phyloP scores from a whole-genome alignment of 2,329 filamentous ascomycete species.

The Ampelomyces quisqualis region DNA sequence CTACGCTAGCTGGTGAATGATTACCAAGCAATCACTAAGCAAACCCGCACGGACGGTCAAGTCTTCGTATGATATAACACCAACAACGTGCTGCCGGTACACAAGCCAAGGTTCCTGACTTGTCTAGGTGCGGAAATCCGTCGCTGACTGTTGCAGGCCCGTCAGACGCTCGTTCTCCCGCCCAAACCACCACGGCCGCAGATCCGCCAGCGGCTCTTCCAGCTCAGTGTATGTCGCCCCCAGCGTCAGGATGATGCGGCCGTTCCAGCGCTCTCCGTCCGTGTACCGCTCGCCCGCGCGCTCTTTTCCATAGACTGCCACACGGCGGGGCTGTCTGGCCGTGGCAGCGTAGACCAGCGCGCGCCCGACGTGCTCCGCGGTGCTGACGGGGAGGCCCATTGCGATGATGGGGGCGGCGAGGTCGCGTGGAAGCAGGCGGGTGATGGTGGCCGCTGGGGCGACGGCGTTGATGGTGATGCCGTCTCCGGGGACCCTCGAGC shows the following conservation, averaged over 20 bases:
- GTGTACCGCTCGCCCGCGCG: no score
- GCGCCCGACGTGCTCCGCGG: constrained; percentile 37
- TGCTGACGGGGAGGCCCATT: constrained; percentile 38
- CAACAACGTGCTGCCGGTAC: no score
- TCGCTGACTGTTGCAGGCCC: constrained; percentile 33
- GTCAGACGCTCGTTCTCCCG: constrained; percentile 29
- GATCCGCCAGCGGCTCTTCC: constrained; percentile 26
- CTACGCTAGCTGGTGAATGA: no score
- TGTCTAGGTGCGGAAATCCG: constrained; percentile 35
- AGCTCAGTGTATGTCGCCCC: constrained; percentile 43
- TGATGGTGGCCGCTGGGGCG: constrained; percentile 42
- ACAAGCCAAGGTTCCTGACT: no score
- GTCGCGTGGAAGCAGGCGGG: constrained; percentile 32
- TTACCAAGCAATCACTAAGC: no score
- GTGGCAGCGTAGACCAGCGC: constrained; percentile 45
- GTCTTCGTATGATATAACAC: no score
- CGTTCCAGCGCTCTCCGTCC: constrained; percentile 47
- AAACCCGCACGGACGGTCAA: no score
- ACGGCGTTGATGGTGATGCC: constrained; percentile 46
- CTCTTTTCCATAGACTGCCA: constrained; percentile 45
- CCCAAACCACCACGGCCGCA: constrained; percentile 37
- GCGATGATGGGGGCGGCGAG: constrained; percentile 36
- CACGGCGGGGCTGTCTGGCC: constrained; percentile 33
- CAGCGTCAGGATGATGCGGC: constrained; percentile 37
- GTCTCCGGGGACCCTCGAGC: constrained; percentile 23